Percentiles rank a stretch among this genome's conserved stretches.
Evolutionary conservation across 768 basidiomycete genomes (phyloP).

Genomic region (Podaxis sp.): DNA sequence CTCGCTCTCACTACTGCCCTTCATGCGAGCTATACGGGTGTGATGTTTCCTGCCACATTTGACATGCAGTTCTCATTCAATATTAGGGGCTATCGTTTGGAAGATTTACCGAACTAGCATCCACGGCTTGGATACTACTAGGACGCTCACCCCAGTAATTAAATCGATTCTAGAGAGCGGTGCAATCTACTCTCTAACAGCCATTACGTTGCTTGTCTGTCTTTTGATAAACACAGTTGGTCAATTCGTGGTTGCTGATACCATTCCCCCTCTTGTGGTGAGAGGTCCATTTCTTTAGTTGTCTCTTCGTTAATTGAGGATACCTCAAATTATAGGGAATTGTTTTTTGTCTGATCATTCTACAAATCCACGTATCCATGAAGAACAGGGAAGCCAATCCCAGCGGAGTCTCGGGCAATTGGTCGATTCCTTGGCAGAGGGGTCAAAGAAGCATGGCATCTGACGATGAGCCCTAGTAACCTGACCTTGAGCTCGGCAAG

Average conservation of each 20-base stretch:
- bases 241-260: not conserved
- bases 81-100: not conserved
- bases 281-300: not conserved
- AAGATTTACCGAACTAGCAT: not conserved
- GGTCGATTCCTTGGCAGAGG: not conserved
- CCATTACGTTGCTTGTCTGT: not conserved
- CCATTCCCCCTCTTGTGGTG: slow-evolving; percentile 2
- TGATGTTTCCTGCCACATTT: not conserved
- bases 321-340: not conserved
- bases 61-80: not conserved
- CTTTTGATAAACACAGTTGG: not conserved
- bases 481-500: no score
- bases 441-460: not conserved
- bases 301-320: not conserved
- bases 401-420: not conserved
- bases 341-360: not conserved
- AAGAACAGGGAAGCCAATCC: not conserved
- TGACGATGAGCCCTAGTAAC: no score
- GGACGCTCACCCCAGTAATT: not conserved
- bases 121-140: not conserved
- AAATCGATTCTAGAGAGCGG: not conserved
- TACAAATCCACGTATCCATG: not conserved
- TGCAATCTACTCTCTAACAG: not conserved
- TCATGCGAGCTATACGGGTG: not conserved
- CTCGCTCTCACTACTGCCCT: not conserved